A percentile compares a stretch with the other conserved stretches of the same genome.
Conservation (phyloP, 1,284 basidiomycete species). For the Stygiomarasmius scandens region DNA sequence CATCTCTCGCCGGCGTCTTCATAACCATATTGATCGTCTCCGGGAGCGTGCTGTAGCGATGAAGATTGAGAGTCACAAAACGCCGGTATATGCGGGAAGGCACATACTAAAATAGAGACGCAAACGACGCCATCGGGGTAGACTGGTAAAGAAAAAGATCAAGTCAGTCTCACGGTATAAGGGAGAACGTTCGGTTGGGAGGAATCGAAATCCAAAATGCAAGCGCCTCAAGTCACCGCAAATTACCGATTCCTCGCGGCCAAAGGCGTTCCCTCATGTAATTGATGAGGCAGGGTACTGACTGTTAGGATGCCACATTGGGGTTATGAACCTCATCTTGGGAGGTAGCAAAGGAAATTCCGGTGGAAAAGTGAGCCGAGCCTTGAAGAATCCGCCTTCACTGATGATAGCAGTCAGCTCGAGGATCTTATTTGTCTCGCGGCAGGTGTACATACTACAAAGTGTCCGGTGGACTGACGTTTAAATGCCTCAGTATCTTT, state of each 20-base stretch:
- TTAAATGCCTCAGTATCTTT: conserved; percentile 24
- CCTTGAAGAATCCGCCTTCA: conserved; percentile 93
- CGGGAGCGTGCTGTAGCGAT: conserved; percentile 80
- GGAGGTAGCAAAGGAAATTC: conserved; percentile 93
- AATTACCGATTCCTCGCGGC: too few relatives aligned
- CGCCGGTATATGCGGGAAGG: background rate
- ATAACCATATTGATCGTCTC: conserved; percentile 97
- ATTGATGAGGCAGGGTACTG: conserved; percentile 28
- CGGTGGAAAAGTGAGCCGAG: conserved; percentile 82
- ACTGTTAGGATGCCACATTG: conserved; percentile 99
- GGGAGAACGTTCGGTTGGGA: too few relatives aligned
- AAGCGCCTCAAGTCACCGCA: too few relatives aligned
- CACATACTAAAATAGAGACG: conserved; percentile 90
- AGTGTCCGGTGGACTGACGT: conserved; percentile 83
- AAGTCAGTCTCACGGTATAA: too few relatives aligned
- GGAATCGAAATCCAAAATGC: too few relatives aligned
- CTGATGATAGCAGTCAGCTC: conserved; percentile 39
- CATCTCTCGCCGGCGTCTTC: conserved; percentile 98
- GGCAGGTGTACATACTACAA: conserved; percentile 65
- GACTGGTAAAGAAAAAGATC: conserved; percentile 52
- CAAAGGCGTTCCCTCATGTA: background rate
- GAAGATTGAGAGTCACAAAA: background rate
- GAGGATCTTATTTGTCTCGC: conserved; percentile 3
- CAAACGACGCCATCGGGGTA: conserved; percentile 91
- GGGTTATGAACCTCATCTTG: conserved; percentile 93